Evolutionary conservation across 305 asterid genomes (phyloP).

Genomic region (Fraxinus ornus): DNA sequence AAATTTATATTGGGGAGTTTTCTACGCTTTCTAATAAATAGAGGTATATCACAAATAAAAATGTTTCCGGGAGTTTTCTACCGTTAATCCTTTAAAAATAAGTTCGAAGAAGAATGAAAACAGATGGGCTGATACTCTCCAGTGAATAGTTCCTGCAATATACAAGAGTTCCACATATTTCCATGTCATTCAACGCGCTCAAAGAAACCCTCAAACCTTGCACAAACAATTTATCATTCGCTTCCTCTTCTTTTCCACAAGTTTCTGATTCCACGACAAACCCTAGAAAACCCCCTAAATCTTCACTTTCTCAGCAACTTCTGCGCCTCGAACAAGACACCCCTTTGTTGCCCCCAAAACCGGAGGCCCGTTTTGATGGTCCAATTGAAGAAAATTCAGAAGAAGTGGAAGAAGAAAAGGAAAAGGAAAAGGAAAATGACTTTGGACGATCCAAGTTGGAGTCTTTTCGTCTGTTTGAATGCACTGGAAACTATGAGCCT

Average conservation of each 20-base stretch:
- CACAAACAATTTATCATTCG: conserved; percentile 30
- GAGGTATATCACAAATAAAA: too few species aligned
- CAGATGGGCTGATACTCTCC: background rate
- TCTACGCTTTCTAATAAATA: too few species aligned
- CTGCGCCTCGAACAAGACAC: conserved; percentile 58
- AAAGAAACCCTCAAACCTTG: conserved; percentile 84
- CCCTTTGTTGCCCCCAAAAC: conserved; percentile 29
- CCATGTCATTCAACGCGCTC: conserved; percentile 71
- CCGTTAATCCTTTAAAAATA: too few species aligned
- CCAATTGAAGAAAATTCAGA: conserved; percentile 19
- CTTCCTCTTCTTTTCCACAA: conserved; percentile 34
- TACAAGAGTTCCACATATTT: background rate
- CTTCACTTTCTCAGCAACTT: conserved; percentile 73
- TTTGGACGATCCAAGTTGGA: conserved; percentile 46
- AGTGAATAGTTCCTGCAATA: background rate
- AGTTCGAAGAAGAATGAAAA: background rate
- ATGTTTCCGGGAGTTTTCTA: too few species aligned
- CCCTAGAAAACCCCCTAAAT: conserved; percentile 76
- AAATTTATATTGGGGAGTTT: too few species aligned
- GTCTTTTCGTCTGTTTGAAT: conserved; percentile 42
- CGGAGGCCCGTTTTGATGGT: conserved; percentile 32
- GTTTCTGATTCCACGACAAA: conserved; percentile 35
- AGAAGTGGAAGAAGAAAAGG: conserved; percentile 15
- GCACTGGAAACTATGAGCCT: conserved; percentile 69
- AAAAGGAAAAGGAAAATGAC: conserved; percentile 30